Conservation (phyloP, 1,284 basidiomycete genomes). For the Sporisorium exsertum region DNA sequence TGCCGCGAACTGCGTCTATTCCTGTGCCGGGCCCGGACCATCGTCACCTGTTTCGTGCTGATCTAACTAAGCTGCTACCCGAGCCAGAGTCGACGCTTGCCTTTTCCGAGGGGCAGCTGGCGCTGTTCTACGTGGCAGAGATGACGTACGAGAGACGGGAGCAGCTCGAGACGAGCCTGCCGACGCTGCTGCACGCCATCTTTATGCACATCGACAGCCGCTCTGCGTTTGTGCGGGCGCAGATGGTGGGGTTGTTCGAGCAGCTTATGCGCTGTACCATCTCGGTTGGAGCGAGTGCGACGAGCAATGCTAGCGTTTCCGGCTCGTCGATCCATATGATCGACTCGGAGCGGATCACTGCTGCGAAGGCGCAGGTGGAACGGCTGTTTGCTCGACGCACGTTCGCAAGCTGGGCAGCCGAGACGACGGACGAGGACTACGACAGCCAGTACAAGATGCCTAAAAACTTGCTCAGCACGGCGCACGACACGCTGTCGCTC, state of each 20-base stretch:
- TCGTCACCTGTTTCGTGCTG: constrained; percentile 59
- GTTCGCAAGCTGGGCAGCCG: constrained; percentile 36
- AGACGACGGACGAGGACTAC: constrained; percentile 30
- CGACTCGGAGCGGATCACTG: constrained; percentile 16
- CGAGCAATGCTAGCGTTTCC: constrained; percentile 7
- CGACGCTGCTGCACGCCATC: constrained; percentile 82
- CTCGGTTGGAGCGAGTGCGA: constrained; percentile 23
- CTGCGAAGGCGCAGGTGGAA: constrained; percentile 43
- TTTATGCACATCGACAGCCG: constrained; percentile 87
- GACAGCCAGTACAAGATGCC: constrained; percentile 39
- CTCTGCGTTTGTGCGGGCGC: constrained; percentile 77
- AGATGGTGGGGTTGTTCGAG: constrained; percentile 77
- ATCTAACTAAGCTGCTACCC: constrained; percentile 47
- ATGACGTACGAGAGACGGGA: constrained; percentile 82
- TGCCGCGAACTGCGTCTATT: constrained; percentile 76
- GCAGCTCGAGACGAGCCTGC: constrained; percentile 79
- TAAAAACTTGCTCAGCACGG: constrained; percentile 32
- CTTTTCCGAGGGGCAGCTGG: constrained; percentile 84
- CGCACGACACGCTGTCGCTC: constrained; percentile 28
- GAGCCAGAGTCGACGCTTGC: constrained; percentile 47
- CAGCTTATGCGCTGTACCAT: constrained; percentile 56
- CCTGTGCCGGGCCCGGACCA: constrained; percentile 66
- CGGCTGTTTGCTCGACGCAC: constrained; percentile 32
- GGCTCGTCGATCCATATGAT: constrained; percentile 22
- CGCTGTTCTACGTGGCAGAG: constrained; percentile 86